Percentiles rank a stretch among this genome's conserved stretches.
These are phyloP conservation scores for Allium sativum DNA, from an alignment of 106 monocot genomes.

Conservation along the genomic window DNA sequence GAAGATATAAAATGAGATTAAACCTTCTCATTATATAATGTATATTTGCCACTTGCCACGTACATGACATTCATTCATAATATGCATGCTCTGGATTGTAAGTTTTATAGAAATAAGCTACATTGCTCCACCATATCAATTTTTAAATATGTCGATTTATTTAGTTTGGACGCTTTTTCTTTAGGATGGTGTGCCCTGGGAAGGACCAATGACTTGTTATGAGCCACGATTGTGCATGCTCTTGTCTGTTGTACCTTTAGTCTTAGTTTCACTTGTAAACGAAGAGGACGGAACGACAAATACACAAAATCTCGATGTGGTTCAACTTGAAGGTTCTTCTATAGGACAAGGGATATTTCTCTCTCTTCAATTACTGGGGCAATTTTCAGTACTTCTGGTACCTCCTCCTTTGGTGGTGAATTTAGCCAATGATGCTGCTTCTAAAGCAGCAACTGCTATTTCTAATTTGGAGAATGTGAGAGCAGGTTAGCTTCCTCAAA, in stretches of 20 bases:
- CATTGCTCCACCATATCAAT: no score
- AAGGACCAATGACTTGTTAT: conserved; percentile 77
- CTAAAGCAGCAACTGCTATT: conserved; percentile 64
- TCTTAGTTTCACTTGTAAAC: conserved; percentile 45
- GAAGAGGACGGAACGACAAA: conserved; percentile 20
- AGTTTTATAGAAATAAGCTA: no score
- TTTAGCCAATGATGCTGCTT: conserved; percentile 71
- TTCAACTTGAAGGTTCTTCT: conserved; percentile 21
- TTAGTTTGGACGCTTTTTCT: not conserved
- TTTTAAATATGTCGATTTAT: no score
- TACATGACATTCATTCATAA: no score
- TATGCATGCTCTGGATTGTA: no score
- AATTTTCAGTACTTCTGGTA: conserved; percentile 50
- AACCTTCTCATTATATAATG: no score
- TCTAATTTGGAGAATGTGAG: conserved; percentile 42
- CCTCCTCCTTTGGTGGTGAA: conserved; percentile 55
- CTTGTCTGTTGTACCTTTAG: conserved; percentile 67
- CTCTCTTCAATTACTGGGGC: conserved; percentile 60
- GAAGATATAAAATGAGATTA: no score
- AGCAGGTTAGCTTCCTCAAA: conserved; percentile 36
- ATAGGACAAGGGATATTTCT: conserved; percentile 61
- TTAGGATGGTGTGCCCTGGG: conserved; percentile 57
- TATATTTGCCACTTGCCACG: no score
- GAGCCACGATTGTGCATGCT: conserved; percentile 81
- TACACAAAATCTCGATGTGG: not conserved